Evolutionary conservation across 305 asterid species (phyloP).

Genomic region (Fraxinus baroniana): DNA sequence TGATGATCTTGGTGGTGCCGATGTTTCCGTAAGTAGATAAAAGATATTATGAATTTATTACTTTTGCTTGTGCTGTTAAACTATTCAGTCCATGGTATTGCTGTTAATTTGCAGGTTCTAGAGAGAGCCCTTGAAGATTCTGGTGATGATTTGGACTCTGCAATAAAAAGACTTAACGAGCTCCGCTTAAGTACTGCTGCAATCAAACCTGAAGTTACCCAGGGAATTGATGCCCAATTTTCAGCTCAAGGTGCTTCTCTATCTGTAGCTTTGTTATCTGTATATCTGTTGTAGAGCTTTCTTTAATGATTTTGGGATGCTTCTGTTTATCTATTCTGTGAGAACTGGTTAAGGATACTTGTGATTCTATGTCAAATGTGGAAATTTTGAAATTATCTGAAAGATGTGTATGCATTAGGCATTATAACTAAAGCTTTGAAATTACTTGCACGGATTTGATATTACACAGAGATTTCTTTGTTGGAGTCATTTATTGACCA

Average conservation of each 20-base stretch:
- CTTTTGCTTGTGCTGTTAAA: slow-evolving; percentile 5
- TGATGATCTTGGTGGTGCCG: background rate
- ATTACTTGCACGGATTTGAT: background rate
- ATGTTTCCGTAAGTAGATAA: background rate
- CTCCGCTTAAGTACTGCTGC: slow-evolving; percentile 64
- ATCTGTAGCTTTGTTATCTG: slow-evolving; percentile 13
- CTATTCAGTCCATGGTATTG: slow-evolving; percentile 18
- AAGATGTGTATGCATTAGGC: slow-evolving; percentile 14
- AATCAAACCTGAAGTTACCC: slow-evolving; percentile 43
- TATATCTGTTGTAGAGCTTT: slow-evolving; percentile 5
- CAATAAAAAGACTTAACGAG: slow-evolving; percentile 73
- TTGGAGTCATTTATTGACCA: background rate
- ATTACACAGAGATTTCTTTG: background rate
- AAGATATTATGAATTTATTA: background rate
- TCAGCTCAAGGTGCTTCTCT: slow-evolving; percentile 46
- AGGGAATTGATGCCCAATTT: slow-evolving; percentile 35
- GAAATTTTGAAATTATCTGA: slow-evolving; percentile 2
- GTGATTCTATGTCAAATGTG: background rate
- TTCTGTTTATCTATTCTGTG: slow-evolving; percentile 1
- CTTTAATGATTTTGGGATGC: slow-evolving; percentile 6
- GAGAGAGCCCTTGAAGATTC: slow-evolving; percentile 75
- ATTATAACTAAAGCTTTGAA: background rate
- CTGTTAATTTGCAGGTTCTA: slow-evolving; percentile 54
- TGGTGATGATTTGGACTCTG: slow-evolving; percentile 72
- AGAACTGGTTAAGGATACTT: background rate